Base-by-base conservation (phyloP, 352 stramenopile genomes). In the Phytopythium cucurbitacearum region DNA sequence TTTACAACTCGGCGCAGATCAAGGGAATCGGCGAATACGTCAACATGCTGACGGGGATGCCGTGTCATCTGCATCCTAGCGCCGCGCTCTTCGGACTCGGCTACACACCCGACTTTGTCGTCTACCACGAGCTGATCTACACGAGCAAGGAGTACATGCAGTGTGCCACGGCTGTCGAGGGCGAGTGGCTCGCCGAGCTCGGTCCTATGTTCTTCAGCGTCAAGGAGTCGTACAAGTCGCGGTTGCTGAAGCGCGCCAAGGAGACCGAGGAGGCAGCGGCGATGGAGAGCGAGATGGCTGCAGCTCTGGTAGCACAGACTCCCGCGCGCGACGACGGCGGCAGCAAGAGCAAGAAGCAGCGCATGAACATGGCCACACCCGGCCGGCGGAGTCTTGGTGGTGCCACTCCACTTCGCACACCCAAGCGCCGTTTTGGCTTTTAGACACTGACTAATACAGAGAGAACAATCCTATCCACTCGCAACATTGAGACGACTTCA, bases 21-120 rank as follows among this genome's bases (percentile, higher is more conserved):
- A 99, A 99, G 76, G 96, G 96, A 15, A 98, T 99, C 53, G 97
- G 96, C 32, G 96, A 99, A 70, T 99, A 99, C 70, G 95, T 99
- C n/a, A 99, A 99, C 71, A 98, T 99, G 91, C 73, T 99, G 15
- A 98, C 91, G 36, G 96, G 96, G 12, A 99, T 99, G 73, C 96
- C 97, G 40, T 98, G 90, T 62, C 87, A 98, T 36, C 64, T 99
- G 16, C 97, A 99, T 70, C 97, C 97, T 8, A 98, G 90, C 43
- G 97, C 90, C 34, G 95, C 97, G n/a, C 65, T 99, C 12, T 99
- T 98, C 73, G 96, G 97, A 10, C 74, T 99, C 13, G 97, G 97
- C 13, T 99, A 99, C 76, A 99, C 96, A 21, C 97, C 97, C 12
- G 97, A 99, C 71, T 99, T 99, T 79, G 95, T 99, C 4, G 97